Conservation (phyloP, 805 yeast species). For the Cyberlindnera galapagoensis region DNA sequence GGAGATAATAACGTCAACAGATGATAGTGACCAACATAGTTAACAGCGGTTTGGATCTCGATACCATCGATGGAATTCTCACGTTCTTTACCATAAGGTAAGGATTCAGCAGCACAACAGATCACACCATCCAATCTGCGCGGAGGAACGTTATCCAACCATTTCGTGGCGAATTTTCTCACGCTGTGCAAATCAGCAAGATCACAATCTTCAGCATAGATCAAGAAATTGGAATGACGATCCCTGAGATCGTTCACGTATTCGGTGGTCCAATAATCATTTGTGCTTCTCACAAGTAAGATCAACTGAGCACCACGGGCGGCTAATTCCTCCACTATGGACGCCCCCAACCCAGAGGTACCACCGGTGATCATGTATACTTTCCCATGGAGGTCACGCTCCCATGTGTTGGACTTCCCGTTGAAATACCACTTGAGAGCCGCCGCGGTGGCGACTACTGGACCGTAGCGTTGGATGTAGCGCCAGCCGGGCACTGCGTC, state of each 20-base stretch:
- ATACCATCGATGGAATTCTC: slow-evolving; percentile 73
- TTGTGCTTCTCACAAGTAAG: slow-evolving; percentile 53
- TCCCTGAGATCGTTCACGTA: slow-evolving; percentile 73
- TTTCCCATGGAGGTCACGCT: slow-evolving; percentile 83
- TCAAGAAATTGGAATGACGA: slow-evolving; percentile 58
- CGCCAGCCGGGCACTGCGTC: slow-evolving; percentile 71
- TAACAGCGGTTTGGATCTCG: slow-evolving; percentile 78
- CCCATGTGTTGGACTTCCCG: slow-evolving; percentile 86
- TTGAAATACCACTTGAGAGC: slow-evolving; percentile 66
- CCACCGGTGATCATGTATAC: slow-evolving; percentile 89
- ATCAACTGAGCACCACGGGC: slow-evolving; percentile 80
- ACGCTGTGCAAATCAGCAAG: slow-evolving; percentile 65
- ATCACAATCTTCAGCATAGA: slow-evolving; percentile 90
- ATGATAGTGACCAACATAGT: slow-evolving; percentile 78
- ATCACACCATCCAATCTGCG: slow-evolving; percentile 86
- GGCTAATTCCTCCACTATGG: slow-evolving; percentile 70
- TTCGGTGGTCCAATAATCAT: slow-evolving; percentile 74
- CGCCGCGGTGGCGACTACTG: slow-evolving; percentile 40
- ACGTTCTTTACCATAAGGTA: slow-evolving; percentile 65
- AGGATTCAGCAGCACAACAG: slow-evolving; percentile 78
- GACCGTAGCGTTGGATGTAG: slow-evolving; percentile 49
- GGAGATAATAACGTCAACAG: slow-evolving; percentile 77
- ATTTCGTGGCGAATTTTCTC: slow-evolving; percentile 85
- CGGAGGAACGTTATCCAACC: slow-evolving; percentile 90
- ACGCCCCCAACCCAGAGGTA: slow-evolving; percentile 84